Evolutionary conservation across 495 filamentous ascomycete species (phyloP).

Genomic region (Articulospora tetracladia): DNA sequence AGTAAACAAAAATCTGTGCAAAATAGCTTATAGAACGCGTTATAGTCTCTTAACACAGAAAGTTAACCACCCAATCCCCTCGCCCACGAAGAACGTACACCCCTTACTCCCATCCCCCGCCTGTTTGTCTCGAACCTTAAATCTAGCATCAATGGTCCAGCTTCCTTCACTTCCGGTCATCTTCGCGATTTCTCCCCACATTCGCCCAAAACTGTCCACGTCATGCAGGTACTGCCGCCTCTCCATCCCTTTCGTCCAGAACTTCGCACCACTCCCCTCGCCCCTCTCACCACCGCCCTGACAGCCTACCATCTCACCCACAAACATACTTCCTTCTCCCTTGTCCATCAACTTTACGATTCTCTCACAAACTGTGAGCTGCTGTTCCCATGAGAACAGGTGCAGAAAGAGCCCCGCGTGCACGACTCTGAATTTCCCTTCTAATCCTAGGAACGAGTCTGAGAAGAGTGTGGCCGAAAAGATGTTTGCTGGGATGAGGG

Average conservation of each 20-base stretch:
- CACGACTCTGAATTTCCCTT: slow-evolving; percentile 49
- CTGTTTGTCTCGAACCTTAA: slow-evolving; percentile 21
- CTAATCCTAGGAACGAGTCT: slow-evolving; percentile 27
- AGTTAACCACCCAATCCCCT: slow-evolving; percentile 11
- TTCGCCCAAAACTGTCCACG: slow-evolving; percentile 33
- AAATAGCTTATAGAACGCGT: too few relatives aligned
- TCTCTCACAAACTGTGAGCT: slow-evolving; percentile 41
- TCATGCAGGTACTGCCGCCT: slow-evolving; percentile 30
- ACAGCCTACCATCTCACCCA: slow-evolving; percentile 44
- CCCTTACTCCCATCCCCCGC: slow-evolving; percentile 5
- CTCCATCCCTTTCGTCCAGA: slow-evolving; percentile 5
- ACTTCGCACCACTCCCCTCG: slow-evolving; percentile 24
- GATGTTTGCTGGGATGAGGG: slow-evolving; percentile 46
- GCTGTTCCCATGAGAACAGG: slow-evolving; percentile 51
- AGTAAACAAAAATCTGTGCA: too few relatives aligned
- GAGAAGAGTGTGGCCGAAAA: slow-evolving; percentile 36
- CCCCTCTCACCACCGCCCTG: slow-evolving; percentile 29
- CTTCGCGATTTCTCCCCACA: slow-evolving; percentile 38
- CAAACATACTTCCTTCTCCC: slow-evolving; percentile 36
- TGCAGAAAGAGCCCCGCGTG: slow-evolving; percentile 56
- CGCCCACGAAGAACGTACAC: slow-evolving; percentile 7
- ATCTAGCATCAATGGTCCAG: slow-evolving; percentile 31
- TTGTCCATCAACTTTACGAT: slow-evolving; percentile 41
- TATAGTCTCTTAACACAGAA: slow-evolving; percentile 3
- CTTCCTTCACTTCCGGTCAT: slow-evolving; percentile 38